These are phyloP conservation scores for Aspergillus pseudoviridinutans DNA, from an alignment of 2,329 filamentous ascomycete species.

Conservation along the genomic window DNA sequence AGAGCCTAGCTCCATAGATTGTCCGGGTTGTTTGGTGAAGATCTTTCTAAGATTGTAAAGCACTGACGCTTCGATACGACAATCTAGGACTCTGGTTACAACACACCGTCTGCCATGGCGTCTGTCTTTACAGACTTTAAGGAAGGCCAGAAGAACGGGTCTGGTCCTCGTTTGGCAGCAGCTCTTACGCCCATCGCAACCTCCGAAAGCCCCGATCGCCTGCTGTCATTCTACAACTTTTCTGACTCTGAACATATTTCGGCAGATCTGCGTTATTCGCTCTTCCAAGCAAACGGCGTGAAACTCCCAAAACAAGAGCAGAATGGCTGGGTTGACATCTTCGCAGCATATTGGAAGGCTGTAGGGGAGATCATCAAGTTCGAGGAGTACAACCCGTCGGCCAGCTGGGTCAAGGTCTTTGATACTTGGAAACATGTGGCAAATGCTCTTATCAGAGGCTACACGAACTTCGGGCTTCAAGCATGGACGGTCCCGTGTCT, in stretches of 20 bases:
- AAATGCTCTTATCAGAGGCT: slow-evolving; percentile 73
- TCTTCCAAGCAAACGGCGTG: slow-evolving; percentile 59
- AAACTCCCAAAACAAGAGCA: slow-evolving; percentile 64
- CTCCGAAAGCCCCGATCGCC: slow-evolving; percentile 57
- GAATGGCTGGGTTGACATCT: slow-evolving; percentile 83
- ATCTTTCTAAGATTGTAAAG: background rate
- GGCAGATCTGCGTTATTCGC: slow-evolving; percentile 64
- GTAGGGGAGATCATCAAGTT: slow-evolving; percentile 67
- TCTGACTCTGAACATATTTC: slow-evolving; percentile 64
- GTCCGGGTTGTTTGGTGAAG: background rate
- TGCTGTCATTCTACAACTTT: slow-evolving; percentile 67
- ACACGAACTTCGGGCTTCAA: slow-evolving; percentile 70
- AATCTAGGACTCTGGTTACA: background rate
- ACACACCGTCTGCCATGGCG: slow-evolving; percentile 56
- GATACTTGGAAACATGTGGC: slow-evolving; percentile 84
- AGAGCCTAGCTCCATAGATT: background rate
- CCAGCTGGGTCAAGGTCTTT: slow-evolving; percentile 80
- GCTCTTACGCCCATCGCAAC: slow-evolving; percentile 70
- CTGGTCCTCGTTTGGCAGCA: slow-evolving; percentile 70
- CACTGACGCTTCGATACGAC: background rate
- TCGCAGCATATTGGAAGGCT: slow-evolving; percentile 78
- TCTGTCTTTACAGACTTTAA: slow-evolving; percentile 69
- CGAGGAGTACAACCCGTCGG: slow-evolving; percentile 49
- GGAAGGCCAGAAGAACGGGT: slow-evolving; percentile 58
- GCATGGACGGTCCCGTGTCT: slow-evolving; percentile 92